Base-by-base conservation (phyloP, 2,329 filamentous ascomycete species). In the Claviceps purpurea region DNA sequence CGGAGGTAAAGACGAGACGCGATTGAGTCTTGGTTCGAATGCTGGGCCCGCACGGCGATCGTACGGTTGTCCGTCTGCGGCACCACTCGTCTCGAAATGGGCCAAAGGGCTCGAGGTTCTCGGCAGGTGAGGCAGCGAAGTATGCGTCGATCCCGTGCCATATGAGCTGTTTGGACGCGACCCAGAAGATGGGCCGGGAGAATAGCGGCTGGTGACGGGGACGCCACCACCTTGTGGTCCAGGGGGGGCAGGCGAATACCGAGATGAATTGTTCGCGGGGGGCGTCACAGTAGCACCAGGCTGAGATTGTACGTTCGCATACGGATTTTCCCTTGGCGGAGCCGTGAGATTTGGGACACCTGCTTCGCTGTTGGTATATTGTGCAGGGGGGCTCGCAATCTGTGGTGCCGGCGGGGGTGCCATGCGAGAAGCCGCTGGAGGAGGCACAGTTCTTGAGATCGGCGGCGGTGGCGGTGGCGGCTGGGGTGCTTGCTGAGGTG, bases 21-120 rank as follows among this genome's bases (percentile, higher is more conserved):
- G 70, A 44, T 73, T 78, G 7, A 79, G 61, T 46, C 74, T 71
- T 13, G 75, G 70, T 57, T 83, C 79, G 56, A 78, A 75, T 1
- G 74, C 75, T 39, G 75, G 76, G 57, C 70, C 76, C 51, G 67
- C 68, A 49, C 75, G 74, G 44, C 76, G 70, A 53, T 76, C 71
- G n/a, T 67, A 58, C 40, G 69, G 61, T n/a, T 62, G 55, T 16
- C 56, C 56, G n/a, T 78, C 75, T 46, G 68, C 67, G 37, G 72
- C 70, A 50, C 70, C 69, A 7, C 70, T 72, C 11, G 73, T 70
- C 61, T 84, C 81, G 54, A 81, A 83, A 58, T 84, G 79, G 5
- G 81, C 81, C 54, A 84, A 64, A 0, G 81, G 81, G 56, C 81
- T 85, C 1, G 81, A 84, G 1, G 81, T 84, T 56, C 81, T 71